phyloP scores from a whole-genome alignment of 2,329 filamentous ascomycete genomes.

The Diaporthe caulivora region DNA sequence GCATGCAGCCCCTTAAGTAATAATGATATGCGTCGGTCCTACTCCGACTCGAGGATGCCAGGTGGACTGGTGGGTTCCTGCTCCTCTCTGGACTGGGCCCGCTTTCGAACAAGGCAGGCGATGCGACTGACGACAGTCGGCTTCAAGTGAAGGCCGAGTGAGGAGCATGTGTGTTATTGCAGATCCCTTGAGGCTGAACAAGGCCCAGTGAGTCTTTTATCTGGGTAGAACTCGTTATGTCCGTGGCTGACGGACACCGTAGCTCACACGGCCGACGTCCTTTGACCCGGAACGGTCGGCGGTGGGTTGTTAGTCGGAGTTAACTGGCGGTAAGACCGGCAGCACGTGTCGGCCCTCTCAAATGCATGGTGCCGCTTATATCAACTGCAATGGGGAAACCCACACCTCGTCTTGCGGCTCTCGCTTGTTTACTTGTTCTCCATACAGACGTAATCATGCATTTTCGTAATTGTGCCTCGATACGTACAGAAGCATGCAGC shows the following conservation, averaged over 20 bases:
- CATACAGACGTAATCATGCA: slow-evolving; percentile 7
- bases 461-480: slow-evolving; percentile 5
- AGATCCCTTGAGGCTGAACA: neutral
- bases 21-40: slow-evolving; percentile 11
- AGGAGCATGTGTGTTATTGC: neutral
- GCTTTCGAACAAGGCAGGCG: neutral
- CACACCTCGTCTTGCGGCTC: neutral
- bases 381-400: neutral
- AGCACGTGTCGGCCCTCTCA: neutral
- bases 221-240: neutral
- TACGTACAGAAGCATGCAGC: slow-evolving; percentile 10
- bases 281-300: slow-evolving; percentile 17
- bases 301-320: neutral
- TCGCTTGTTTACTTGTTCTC: neutral
- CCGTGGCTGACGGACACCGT: neutral
- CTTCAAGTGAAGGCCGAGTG: neutral
- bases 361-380: neutral
- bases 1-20: slow-evolving; percentile 4
- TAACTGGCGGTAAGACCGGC: slow-evolving; percentile 21
- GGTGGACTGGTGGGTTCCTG: slow-evolving; percentile 8
- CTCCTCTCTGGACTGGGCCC: neutral
- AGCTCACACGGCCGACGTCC: neutral
- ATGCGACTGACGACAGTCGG: slow-evolving; percentile 3
- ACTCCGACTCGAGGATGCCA: slow-evolving; percentile 9
- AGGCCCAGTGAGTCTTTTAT: neutral